These are phyloP conservation scores for Globisporangium megalacanthum DNA, from an alignment of 352 stramenopile species.

Conservation along the genomic window DNA sequence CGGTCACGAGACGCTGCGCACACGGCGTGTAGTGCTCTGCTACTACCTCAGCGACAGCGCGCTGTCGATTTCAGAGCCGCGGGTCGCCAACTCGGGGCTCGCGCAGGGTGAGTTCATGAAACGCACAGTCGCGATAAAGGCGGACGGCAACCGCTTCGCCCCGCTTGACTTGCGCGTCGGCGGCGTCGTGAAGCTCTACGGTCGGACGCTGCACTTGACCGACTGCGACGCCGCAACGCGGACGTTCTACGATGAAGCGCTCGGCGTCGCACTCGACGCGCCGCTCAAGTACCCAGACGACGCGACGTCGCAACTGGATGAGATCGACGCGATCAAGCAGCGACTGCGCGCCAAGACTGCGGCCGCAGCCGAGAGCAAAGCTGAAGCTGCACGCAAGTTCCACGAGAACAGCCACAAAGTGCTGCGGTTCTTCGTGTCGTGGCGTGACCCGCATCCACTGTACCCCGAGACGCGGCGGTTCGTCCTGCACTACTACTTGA, in stretches of 20 bases:
- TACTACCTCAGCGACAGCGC: conserved; percentile 83
- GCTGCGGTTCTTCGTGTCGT: conserved; percentile 89
- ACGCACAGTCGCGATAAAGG: conserved; percentile 41
- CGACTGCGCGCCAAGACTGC: conserved; percentile 24
- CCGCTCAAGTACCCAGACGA: conserved; percentile 81
- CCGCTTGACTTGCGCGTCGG: conserved; percentile 81
- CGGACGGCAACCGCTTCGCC: conserved; percentile 28
- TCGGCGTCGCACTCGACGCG: conserved; percentile 23
- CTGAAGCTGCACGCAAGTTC: conserved; percentile 62
- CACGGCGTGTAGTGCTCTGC: conserved; percentile 66
- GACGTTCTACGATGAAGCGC: conserved; percentile 66
- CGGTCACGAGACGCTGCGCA: conserved; percentile 17
- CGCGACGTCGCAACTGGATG: conserved; percentile 30
- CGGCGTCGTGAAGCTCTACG: conserved; percentile 70
- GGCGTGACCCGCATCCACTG: conserved; percentile 87
- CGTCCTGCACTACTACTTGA: conserved; percentile 90
- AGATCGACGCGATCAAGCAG: conserved; percentile 53
- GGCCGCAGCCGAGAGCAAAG: conserved; percentile 24
- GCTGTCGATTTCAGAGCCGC: conserved; percentile 85
- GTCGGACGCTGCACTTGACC: conserved; percentile 75
- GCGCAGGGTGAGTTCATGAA: conserved; percentile 87
- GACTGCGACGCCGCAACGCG: conserved; percentile 87
- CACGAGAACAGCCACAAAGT: conserved; percentile 80
- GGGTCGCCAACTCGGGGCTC: conserved; percentile 84
- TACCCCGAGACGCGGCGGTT: conserved; percentile 87